These are phyloP conservation scores for Hippophae tibetana DNA, from an alignment of 306 rosid genomes.

Conservation along the genomic window DNA sequence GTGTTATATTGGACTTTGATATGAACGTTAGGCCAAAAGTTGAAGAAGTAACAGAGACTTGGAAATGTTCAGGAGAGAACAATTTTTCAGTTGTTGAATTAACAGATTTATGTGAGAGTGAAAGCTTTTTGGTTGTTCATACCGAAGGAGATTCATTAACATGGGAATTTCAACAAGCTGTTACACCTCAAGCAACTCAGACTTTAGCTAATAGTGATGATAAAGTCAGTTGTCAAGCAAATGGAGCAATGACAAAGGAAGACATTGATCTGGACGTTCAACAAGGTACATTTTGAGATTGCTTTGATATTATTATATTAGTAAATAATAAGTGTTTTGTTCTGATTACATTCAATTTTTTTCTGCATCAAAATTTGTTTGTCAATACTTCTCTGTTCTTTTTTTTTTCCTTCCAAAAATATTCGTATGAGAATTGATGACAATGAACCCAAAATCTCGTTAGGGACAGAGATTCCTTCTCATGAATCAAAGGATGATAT, in stretches of 20 bases:
- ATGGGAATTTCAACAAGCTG: constrained; percentile 20
- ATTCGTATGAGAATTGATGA: no score
- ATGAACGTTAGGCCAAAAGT: constrained; percentile 30
- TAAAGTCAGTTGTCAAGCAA: constrained; percentile 14
- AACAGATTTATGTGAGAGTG: constrained; percentile 18
- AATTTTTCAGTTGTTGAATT: constrained; percentile 20
- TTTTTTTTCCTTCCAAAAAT: no score
- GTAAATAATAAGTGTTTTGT: no score
- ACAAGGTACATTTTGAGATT: constrained; percentile 31
- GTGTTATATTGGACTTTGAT: constrained; percentile 77
- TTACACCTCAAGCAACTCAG: constrained; percentile 24
- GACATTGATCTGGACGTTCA: constrained; percentile 35
- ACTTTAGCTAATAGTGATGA: constrained; percentile 24
- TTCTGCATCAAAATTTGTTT: no score
- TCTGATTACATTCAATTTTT: no score
- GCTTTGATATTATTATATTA: not conserved
- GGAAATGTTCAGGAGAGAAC: constrained; percentile 50
- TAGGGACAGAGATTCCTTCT: no score
- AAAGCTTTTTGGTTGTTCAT: constrained; percentile 13
- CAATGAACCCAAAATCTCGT: no score
- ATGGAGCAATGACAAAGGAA: constrained; percentile 24
- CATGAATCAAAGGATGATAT: no score
- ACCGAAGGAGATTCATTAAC: constrained; percentile 18
- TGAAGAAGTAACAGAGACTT: constrained; percentile 48
- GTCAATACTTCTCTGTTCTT: no score